phyloP scores from a whole-genome alignment of 495 filamentous ascomycete genomes.

The Hypomontagnella monticulosa region DNA sequence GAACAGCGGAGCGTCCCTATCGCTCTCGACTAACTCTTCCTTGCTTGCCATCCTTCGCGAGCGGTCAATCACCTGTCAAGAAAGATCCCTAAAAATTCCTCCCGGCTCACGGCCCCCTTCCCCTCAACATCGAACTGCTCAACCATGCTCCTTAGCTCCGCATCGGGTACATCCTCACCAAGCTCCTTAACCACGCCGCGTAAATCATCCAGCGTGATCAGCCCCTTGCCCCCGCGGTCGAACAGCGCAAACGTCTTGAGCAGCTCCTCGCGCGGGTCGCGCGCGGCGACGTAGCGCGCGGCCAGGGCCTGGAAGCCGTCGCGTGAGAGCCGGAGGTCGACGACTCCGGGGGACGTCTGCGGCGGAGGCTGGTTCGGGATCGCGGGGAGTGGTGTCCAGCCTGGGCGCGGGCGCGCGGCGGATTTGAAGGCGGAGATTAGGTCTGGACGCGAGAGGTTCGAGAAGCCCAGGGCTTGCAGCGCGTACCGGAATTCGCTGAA shows the following conservation, averaged over 20 bases:
- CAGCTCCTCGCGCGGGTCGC: conserved; percentile 92
- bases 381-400: conserved; percentile 56
- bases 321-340: conserved; percentile 73
- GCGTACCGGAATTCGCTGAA: conserved; percentile 99
- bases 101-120: conserved; percentile 85
- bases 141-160: conserved; percentile 94
- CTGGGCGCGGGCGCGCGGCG: conserved; percentile 67
- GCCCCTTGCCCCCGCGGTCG: conserved; percentile 76
- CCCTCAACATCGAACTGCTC: conserved; percentile 98
- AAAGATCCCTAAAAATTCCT: conserved; percentile 78
- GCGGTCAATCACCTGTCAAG: conserved; percentile 42
- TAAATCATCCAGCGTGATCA: conserved; percentile 87
- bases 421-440: conserved; percentile 78
- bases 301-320: conserved; percentile 81
- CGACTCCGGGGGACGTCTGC: conserved; percentile 33
- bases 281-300: conserved; percentile 77
- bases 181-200: conserved; percentile 88
- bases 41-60: too few species aligned
- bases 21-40: neutral
- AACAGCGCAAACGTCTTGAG: conserved; percentile 91
- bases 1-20: neutral
- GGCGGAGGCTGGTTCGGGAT: conserved; percentile 52
- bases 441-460: conserved; percentile 78
- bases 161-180: conserved; percentile 90
- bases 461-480: conserved; percentile 95